Evolutionary conservation across 768 basidiomycete genomes (phyloP).

Genomic region (Leccinum ochraceum): DNA sequence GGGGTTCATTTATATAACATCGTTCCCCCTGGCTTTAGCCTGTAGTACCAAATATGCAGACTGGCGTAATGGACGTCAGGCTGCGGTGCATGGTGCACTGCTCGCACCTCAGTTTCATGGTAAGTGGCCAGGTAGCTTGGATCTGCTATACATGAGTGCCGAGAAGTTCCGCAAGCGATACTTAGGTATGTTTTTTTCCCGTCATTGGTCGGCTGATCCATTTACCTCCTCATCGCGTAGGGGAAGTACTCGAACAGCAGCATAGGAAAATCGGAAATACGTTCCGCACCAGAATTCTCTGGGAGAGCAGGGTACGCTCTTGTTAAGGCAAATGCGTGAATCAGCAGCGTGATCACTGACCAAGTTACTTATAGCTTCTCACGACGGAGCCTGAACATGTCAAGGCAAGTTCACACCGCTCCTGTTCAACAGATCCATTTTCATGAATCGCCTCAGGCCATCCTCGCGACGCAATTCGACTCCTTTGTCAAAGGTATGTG

Average conservation of each 20-base stretch:
- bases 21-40: slow-evolving; percentile 26
- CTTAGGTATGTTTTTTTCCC: slow-evolving; percentile 26
- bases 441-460: slow-evolving; percentile 29
- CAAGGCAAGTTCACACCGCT: slow-evolving; percentile 31
- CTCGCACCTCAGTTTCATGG: slow-evolving; percentile 36
- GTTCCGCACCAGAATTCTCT: slow-evolving; percentile 37
- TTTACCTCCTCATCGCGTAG: slow-evolving; percentile 19
- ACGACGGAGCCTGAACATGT: slow-evolving; percentile 51
- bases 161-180: slow-evolving; percentile 29
- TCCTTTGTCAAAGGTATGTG: slow-evolving; percentile 42
- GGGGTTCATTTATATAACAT: slow-evolving; percentile 17
- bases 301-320: slow-evolving; percentile 38
- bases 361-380: slow-evolving; percentile 34
- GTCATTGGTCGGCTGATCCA: not conserved
- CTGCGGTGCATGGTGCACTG: slow-evolving; percentile 29
- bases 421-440: not conserved
- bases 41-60: slow-evolving; percentile 17
- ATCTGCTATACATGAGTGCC: slow-evolving; percentile 28
- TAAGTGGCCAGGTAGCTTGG: slow-evolving; percentile 40
- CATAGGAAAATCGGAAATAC: slow-evolving; percentile 32
- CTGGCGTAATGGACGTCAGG: slow-evolving; percentile 13
- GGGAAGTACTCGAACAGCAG: slow-evolving; percentile 28
- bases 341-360: not conserved
- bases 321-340: not conserved
- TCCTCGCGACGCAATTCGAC: slow-evolving; percentile 47